Evolutionary conservation across 495 filamentous ascomycete genomes (phyloP).

Genomic region (Hypoxylon trugodes): DNA sequence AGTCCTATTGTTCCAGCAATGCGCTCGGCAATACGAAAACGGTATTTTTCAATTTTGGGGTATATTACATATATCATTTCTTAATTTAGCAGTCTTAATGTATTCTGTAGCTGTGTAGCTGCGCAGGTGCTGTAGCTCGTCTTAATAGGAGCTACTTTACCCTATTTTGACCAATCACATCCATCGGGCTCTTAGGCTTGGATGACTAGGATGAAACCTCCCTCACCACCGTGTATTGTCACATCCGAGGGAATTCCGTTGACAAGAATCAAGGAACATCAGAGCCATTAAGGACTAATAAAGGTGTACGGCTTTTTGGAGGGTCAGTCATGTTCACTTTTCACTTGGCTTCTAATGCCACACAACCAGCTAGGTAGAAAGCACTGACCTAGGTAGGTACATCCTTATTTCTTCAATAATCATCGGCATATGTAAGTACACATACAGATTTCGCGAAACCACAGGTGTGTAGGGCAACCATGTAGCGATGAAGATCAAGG

Average conservation of each 20-base stretch:
- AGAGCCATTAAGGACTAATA: no score
- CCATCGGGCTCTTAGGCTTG: constrained; percentile 19
- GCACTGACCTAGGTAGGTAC: constrained; percentile 3
- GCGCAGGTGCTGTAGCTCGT: no score
- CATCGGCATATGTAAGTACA: no score
- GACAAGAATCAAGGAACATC: constrained; percentile 17
- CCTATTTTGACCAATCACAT: constrained; percentile 11
- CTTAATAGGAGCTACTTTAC: no score
- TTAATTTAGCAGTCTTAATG: no score
- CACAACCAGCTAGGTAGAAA: constrained; percentile 11
- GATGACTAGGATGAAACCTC: constrained; percentile 24
- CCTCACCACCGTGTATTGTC: constrained; percentile 11
- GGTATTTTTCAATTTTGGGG: constrained; percentile 15
- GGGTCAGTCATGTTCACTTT: neutral
- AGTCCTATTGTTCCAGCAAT: constrained; percentile 18
- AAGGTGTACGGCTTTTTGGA: neutral
- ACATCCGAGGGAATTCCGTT: constrained; percentile 18
- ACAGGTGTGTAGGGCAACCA: neutral
- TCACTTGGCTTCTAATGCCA: neutral
- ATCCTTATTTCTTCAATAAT: neutral
- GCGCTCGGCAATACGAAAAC: constrained; percentile 26
- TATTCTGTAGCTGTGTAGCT: no score
- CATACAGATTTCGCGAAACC: no score
- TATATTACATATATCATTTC: no score
- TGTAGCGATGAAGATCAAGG: constrained; percentile 21